Conservation (phyloP, 495 filamentous ascomycete species). For the Neurospora sublineolata region DNA sequence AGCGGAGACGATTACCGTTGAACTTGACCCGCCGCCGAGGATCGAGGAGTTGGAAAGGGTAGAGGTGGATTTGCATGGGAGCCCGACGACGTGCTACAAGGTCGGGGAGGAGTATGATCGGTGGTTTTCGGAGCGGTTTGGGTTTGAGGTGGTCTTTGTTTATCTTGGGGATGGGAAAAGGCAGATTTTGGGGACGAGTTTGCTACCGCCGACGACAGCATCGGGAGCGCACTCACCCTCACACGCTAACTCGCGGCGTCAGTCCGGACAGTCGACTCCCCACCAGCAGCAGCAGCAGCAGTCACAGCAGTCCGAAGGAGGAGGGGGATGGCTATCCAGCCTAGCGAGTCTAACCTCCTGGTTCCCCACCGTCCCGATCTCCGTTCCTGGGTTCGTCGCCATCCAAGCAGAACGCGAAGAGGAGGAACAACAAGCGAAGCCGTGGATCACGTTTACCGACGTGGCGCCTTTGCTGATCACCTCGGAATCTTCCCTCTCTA, state of each 20-base stretch:
- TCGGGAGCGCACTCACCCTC: neutral
- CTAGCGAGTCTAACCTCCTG: slow-evolving; percentile 12
- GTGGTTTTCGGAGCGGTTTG: slow-evolving; percentile 67
- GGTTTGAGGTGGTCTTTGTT: slow-evolving; percentile 52
- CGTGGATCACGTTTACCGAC: slow-evolving; percentile 64
- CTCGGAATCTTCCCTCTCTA: slow-evolving; percentile 54
- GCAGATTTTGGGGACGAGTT: slow-evolving; percentile 48
- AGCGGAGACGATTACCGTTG: neutral
- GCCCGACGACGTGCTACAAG: slow-evolving; percentile 50
- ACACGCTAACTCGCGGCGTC: neutral
- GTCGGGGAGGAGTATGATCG: slow-evolving; percentile 54
- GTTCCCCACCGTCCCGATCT: neutral
- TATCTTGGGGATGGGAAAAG: slow-evolving; percentile 57
- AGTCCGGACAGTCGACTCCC: neutral
- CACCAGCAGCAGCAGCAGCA: slow-evolving; percentile 4
- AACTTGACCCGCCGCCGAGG: neutral
- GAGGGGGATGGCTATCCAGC: slow-evolving; percentile 34
- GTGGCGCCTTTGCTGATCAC: slow-evolving; percentile 65
- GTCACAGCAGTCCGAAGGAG: neutral
- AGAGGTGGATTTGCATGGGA: slow-evolving; percentile 50
- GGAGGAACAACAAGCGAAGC: slow-evolving; percentile 4
- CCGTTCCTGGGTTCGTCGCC: slow-evolving; percentile 18
- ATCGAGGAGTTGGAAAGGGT: slow-evolving; percentile 36
- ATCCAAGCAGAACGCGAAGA: neutral
- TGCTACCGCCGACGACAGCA: slow-evolving; percentile 19